Conservation (phyloP, 805 yeast species). For the Starmera amethionina region DNA sequence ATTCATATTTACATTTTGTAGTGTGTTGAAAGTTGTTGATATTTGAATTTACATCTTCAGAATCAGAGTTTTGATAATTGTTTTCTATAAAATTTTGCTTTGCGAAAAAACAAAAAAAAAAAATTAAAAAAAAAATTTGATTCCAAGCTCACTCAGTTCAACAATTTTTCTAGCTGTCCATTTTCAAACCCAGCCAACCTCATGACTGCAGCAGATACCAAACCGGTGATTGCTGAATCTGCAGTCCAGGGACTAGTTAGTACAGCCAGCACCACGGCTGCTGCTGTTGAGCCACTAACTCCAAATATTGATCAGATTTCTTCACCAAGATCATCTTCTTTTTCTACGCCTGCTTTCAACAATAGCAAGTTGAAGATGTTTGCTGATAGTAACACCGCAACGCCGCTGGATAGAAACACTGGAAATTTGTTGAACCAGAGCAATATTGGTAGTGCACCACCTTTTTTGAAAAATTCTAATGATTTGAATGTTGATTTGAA, state of each 20-base stretch:
- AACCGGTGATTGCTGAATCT: too few relatives aligned
- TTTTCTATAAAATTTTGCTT: too few relatives aligned
- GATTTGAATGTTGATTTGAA: constrained; percentile 13
- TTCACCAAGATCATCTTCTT: constrained; percentile 9
- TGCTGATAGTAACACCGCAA: constrained; percentile 7
- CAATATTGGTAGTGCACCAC: constrained; percentile 15
- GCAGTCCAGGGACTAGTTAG: constrained; percentile 7
- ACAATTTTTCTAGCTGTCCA: too few relatives aligned
- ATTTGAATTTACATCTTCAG: too few relatives aligned
- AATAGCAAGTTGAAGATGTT: constrained; percentile 13
- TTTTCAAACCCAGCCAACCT: too few relatives aligned
- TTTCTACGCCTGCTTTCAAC: constrained; percentile 8
- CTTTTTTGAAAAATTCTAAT: constrained; percentile 11
- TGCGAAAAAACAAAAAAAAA: too few relatives aligned
- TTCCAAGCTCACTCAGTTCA: too few relatives aligned
- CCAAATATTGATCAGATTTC: constrained; percentile 6
- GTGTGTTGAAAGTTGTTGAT: neutral
- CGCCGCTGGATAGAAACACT: constrained; percentile 16
- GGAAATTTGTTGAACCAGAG: constrained; percentile 6
- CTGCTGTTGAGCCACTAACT: constrained; percentile 7
- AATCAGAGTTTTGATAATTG: too few relatives aligned
- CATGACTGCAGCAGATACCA: too few relatives aligned
- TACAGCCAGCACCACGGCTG: constrained; percentile 2
- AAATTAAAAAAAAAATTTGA: too few relatives aligned
- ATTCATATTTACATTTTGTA: too few relatives aligned